Percentiles rank a stretch among this genome's conserved stretches.
These are phyloP conservation scores for Talaromyces rugulosus DNA, from an alignment of 2,329 filamentous ascomycete genomes.

Conservation along the genomic window DNA sequence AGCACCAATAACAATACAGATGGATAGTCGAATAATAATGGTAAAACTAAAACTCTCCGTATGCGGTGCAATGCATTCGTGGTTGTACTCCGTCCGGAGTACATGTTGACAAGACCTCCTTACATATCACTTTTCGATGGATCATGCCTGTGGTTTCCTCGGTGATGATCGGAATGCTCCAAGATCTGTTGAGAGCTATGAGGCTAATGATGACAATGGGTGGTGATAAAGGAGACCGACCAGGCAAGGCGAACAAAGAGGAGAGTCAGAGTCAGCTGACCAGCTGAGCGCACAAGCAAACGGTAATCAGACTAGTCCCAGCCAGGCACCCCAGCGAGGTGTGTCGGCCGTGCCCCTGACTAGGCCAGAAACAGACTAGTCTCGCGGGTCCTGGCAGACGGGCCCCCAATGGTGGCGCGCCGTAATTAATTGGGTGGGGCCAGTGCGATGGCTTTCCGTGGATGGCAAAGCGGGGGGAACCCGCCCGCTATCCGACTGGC, in stretches of 20 bases:
- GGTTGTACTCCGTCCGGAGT: background rate
- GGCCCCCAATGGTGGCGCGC: background rate
- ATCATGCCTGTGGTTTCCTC: background rate
- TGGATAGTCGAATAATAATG: background rate
- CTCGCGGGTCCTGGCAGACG: background rate
- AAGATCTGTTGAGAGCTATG: background rate
- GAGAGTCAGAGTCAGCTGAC: background rate
- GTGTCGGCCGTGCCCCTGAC: background rate
- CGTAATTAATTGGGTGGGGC: background rate
- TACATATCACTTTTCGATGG: background rate
- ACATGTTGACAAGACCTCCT: background rate
- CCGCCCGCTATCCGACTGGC: background rate
- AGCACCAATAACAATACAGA: background rate
- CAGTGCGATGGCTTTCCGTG: background rate
- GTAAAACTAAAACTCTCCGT: too few species aligned
- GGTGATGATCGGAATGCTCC: background rate
- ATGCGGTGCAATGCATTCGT: background rate
- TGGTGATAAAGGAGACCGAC: background rate
- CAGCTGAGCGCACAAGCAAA: background rate
- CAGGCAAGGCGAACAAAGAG: background rate
- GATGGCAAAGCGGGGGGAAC: background rate
- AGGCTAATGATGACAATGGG: background rate
- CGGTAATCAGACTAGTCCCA: background rate
- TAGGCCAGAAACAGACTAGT: background rate
- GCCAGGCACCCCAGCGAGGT: background rate